These are phyloP conservation scores for Cytospora schulzeri DNA, from an alignment of 2,329 filamentous ascomycete species.

Conservation along the genomic window DNA sequence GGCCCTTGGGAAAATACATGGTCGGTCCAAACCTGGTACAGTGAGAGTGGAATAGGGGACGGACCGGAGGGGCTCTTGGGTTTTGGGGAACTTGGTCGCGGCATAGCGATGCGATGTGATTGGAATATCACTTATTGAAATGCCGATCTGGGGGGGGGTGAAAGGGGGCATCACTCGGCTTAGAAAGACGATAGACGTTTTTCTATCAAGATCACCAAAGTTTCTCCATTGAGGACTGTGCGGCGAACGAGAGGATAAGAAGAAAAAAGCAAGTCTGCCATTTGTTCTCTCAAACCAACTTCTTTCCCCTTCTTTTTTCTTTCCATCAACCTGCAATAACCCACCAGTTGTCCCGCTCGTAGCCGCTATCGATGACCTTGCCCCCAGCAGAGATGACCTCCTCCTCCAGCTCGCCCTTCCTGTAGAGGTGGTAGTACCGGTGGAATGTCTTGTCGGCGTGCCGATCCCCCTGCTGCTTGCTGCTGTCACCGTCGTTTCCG, in stretches of 20 bases:
- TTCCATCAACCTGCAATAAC: slow-evolving; percentile 57
- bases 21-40: neutral
- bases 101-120: neutral
- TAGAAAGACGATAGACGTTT: neutral
- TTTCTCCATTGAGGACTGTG: neutral
- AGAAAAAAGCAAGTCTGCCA: slow-evolving; percentile 10
- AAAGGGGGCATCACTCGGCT: neutral
- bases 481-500: slow-evolving; percentile 13
- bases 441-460: slow-evolving; percentile 66
- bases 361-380: slow-evolving; percentile 74
- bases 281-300: neutral
- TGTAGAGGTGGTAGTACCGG: slow-evolving; percentile 93
- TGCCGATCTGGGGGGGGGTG: neutral
- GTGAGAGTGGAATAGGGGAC: neutral
- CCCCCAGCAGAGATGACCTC: slow-evolving; percentile 78
- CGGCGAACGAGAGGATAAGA: too few species aligned
- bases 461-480: slow-evolving; percentile 21
- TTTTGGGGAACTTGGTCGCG: neutral
- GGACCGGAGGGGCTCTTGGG: neutral
- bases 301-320: neutral
- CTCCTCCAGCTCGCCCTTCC: slow-evolving; percentile 80
- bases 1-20: slow-evolving; percentile 1
- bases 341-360: slow-evolving; percentile 99
- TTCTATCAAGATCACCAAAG: neutral
- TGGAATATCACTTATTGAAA: neutral